Conservation (phyloP, 306 rosid species). For the Cicer bijugum region DNA sequence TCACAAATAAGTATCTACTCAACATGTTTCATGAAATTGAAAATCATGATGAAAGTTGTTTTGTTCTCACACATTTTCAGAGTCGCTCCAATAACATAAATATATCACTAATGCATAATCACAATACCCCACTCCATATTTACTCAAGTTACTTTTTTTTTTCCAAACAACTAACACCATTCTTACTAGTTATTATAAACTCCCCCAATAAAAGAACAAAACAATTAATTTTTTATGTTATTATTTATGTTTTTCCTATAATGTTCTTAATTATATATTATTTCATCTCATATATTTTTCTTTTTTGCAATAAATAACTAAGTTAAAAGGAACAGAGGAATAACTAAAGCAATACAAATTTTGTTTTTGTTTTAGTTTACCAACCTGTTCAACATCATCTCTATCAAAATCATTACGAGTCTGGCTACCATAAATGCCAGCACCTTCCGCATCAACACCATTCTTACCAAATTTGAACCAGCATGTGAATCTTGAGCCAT, state of each 20-base stretch:
- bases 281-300: too few species aligned
- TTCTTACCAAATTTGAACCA: conserved; percentile 90
- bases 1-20: neutral
- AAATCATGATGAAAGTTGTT: conserved; percentile 17
- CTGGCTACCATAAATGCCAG: conserved; percentile 97
- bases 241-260: too few species aligned
- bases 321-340: neutral
- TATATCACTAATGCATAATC: conserved; percentile 12
- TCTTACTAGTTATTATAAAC: neutral
- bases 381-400: conserved; percentile 96
- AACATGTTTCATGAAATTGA: neutral
- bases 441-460: conserved; percentile 93
- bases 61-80: conserved; percentile 17
- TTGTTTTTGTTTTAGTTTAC: neutral
- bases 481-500: conserved; percentile 74
- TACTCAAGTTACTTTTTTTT: neutral
- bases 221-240: neutral
- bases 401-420: conserved; percentile 84
- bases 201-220: conserved; percentile 1
- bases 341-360: neutral
- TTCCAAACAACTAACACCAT: conserved; percentile 13
- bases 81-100: neutral
- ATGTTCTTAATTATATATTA: too few species aligned
- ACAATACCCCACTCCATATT: conserved; percentile 16
- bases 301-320: neutral